A percentile compares a stretch with the other conserved stretches of the same genome.
phyloP scores from a whole-genome alignment of 2,329 filamentous ascomycete species.

The Monosporascus sp. region DNA sequence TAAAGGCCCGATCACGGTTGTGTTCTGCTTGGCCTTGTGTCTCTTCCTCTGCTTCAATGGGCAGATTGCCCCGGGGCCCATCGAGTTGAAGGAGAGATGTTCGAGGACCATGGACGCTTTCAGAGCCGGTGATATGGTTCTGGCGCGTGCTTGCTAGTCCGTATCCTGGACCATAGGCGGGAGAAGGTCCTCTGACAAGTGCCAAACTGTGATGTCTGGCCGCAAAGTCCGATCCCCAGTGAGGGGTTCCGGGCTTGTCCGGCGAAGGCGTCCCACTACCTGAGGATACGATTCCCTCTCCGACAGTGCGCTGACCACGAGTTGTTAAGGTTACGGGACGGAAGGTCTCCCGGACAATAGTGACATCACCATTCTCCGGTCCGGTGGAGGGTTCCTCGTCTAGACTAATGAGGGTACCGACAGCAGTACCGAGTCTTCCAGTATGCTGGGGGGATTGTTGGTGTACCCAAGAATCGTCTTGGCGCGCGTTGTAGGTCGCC shows the following conservation, averaged over 20 bases:
- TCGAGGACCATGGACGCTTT: too few species aligned
- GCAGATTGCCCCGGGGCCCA: too few species aligned
- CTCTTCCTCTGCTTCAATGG: too few species aligned
- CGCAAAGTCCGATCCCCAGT: background rate
- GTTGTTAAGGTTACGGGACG: conserved; percentile 16
- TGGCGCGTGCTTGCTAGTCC: too few species aligned
- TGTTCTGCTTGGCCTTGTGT: too few species aligned
- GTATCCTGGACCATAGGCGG: too few species aligned
- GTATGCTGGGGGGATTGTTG: background rate
- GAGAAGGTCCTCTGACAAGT: too few species aligned
- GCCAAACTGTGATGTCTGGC: too few species aligned
- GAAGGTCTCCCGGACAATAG: conserved; percentile 14
- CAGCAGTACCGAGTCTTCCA: too few species aligned
- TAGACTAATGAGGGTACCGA: background rate
- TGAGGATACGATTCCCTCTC: conserved; percentile 5
- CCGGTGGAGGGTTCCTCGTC: background rate
- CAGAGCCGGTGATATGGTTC: too few species aligned
- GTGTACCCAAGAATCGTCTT: background rate
- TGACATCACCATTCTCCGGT: background rate
- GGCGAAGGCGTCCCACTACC: conserved; percentile 6
- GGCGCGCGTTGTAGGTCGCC: background rate
- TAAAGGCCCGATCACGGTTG: too few species aligned
- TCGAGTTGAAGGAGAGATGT: too few species aligned
- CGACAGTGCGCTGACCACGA: conserved; percentile 14
- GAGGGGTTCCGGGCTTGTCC: background rate